Percentiles rank a stretch among this genome's conserved stretches.
Conservation (phyloP, 352 stramenopile species). For the Pythium chondricola region DNA sequence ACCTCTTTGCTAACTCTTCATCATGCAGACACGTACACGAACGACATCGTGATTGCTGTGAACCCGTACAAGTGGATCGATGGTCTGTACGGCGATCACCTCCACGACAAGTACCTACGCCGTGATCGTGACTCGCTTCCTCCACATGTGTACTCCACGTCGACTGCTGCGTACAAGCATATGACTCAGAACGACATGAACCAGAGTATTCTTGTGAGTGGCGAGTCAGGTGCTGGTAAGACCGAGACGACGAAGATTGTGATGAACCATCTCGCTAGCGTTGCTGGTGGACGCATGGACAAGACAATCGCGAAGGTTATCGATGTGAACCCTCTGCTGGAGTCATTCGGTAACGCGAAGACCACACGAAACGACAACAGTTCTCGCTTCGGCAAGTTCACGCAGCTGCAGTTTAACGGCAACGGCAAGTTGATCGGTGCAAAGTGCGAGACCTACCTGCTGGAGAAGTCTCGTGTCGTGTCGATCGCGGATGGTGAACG, state of each 20-base stretch:
- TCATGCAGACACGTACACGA: conserved; percentile 91
- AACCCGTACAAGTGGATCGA: conserved; percentile 97
- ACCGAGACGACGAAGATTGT: conserved; percentile 97
- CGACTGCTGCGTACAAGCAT: conserved; percentile 81
- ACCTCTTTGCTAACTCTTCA: background rate
- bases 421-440: conserved; percentile 75
- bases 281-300: conserved; percentile 79
- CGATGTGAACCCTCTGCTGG: conserved; percentile 88
- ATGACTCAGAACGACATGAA: conserved; percentile 73
- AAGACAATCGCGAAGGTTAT: conserved; percentile 90
- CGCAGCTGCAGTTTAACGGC: conserved; percentile 82
- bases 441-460: conserved; percentile 92
- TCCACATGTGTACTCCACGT: conserved; percentile 85
- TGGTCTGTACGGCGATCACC: conserved; percentile 85
- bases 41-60: conserved; percentile 97
- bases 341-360: conserved; percentile 94
- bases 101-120: conserved; percentile 78
- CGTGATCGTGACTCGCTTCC: conserved; percentile 58
- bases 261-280: conserved; percentile 84
- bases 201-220: conserved; percentile 85
- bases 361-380: conserved; percentile 92
- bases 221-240: conserved; percentile 88
- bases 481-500: conserved; percentile 93
- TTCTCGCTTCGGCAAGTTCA: conserved; percentile 89
- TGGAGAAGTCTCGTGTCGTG: conserved; percentile 95